Evolutionary conservation across 2,329 filamentous ascomycete genomes (phyloP).

Genomic region (Exophiala mesophila): DNA sequence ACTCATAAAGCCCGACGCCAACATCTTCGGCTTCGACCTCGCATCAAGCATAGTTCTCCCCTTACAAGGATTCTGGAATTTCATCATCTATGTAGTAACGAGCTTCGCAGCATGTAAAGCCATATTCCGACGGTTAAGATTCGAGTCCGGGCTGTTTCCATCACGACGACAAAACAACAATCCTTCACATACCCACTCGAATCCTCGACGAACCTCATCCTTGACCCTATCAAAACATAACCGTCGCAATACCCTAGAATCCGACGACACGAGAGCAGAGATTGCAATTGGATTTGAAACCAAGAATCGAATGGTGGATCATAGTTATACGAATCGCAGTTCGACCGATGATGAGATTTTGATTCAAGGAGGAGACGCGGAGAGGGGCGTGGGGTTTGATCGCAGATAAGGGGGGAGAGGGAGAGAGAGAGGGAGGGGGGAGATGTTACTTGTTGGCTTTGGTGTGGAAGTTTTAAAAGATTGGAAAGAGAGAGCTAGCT

Average conservation of each 20-base stretch:
- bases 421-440: no score
- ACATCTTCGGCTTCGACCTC: constrained; percentile 59
- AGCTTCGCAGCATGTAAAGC: constrained; percentile 61
- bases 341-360: constrained; percentile 2
- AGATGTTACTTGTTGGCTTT: no score
- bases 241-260: constrained; percentile 5
- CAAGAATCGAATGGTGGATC: constrained; percentile 8
- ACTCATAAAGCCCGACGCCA: constrained; percentile 51
- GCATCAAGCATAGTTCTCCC: constrained; percentile 71
- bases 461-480: no score
- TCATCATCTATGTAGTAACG: constrained; percentile 68
- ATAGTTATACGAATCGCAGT: constrained; percentile 1
- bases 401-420: no score
- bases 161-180: no score
- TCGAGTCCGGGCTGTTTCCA: no score
- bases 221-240: background rate
- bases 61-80: constrained; percentile 81
- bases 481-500: no score
- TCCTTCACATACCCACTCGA: background rate
- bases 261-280: constrained; percentile 9
- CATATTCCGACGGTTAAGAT: no score
- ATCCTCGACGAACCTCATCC: background rate
- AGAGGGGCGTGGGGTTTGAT: no score
- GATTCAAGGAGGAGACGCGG: no score
- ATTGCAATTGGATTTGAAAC: constrained; percentile 9